These are phyloP conservation scores for Coemansia sp. DNA, from an alignment of 192 early-diverging fungal genomes.

Conservation along the genomic window DNA sequence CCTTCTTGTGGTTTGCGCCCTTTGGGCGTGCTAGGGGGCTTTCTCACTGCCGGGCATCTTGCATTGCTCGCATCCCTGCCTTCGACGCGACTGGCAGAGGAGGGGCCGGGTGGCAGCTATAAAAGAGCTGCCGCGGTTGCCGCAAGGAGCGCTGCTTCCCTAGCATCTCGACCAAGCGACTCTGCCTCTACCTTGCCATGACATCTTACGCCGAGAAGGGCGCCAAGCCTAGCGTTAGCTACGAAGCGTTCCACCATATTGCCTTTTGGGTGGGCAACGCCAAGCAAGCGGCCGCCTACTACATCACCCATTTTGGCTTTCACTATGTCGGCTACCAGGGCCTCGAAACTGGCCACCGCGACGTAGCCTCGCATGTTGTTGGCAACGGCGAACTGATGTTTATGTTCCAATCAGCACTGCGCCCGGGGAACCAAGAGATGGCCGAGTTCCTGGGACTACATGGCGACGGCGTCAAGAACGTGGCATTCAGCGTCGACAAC, in stretches of 20 bases:
- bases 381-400: conserved; percentile 74
- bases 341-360: conserved; percentile 87
- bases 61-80: no score
- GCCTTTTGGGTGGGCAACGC: conserved; percentile 88
- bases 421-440: conserved; percentile 69
- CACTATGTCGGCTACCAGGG: conserved; percentile 89
- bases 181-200: conserved; percentile 39
- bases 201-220: conserved; percentile 61
- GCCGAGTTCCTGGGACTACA: conserved; percentile 64
- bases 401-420: conserved; percentile 88
- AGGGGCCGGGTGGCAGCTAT: no score
- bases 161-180: no score
- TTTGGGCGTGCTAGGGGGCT: no score
- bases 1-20: no score
- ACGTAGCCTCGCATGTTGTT: conserved; percentile 84
- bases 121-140: no score
- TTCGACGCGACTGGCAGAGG: no score
- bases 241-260: conserved; percentile 73
- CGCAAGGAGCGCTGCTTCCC: no score
- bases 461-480: conserved; percentile 94
- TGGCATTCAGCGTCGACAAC: conserved; percentile 89
- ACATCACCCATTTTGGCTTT: conserved; percentile 91
- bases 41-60: no score
- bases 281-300: conserved; percentile 93
- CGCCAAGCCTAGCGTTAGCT: conserved; percentile 56